Evolutionary conservation across 75 land plant genomes (phyloP).

Genomic region (Selaginella tamariscina): DNA sequence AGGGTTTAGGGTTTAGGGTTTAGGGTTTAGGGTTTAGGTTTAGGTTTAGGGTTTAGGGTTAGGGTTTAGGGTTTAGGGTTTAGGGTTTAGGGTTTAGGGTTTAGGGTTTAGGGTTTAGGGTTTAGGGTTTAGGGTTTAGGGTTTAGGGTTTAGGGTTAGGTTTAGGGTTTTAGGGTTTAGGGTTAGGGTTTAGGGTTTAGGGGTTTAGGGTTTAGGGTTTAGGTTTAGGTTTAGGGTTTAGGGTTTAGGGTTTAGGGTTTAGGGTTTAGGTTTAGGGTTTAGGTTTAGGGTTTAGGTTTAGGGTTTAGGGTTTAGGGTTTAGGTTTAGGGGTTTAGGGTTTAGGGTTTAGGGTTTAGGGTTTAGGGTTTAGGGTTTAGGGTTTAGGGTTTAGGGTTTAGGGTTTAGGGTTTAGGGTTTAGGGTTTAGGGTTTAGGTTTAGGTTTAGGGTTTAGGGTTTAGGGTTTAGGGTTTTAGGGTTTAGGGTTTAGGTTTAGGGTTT

Average conservation of each 20-base stretch:
- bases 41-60: slow-evolving; percentile 28
- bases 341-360: slow-evolving; percentile 29
- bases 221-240: slow-evolving; percentile 15
- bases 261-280: slow-evolving; percentile 34
- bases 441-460: slow-evolving; percentile 18
- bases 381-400: slow-evolving; percentile 24
- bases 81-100: slow-evolving; percentile 29
- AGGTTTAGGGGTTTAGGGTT: slow-evolving; percentile 25
- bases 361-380: slow-evolving; percentile 27
- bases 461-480: slow-evolving; percentile 13
- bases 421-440: slow-evolving; percentile 25
- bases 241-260: slow-evolving; percentile 14
- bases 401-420: slow-evolving; percentile 27
- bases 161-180: slow-evolving; percentile 14
- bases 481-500: slow-evolving; percentile 24
- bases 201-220: slow-evolving; percentile 17
- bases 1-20: slow-evolving; percentile 22
- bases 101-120: slow-evolving; percentile 22
- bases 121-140: slow-evolving; percentile 21
- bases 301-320: slow-evolving; percentile 39
- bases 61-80: slow-evolving; percentile 31
- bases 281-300: slow-evolving; percentile 32
- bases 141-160: slow-evolving; percentile 16
- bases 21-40: slow-evolving; percentile 32
- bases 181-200: slow-evolving; percentile 13